Evolutionary conservation across 176 grass and related monocot genomes (phyloP).

Genomic region (Zoysia japonica): DNA sequence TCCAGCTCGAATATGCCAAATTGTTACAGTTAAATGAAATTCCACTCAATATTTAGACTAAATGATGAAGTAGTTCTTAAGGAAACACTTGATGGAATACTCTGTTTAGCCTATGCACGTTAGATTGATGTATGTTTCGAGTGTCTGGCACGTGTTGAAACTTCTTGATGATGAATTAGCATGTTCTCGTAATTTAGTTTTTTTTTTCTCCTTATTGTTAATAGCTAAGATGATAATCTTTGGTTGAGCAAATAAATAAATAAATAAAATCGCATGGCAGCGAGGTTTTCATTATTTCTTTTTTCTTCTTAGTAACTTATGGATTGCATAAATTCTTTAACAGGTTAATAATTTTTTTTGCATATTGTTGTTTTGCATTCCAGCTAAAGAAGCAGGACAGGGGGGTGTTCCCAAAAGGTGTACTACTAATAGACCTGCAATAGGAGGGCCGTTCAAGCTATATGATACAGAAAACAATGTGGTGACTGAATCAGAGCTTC

Average conservation of each 20-base stretch:
- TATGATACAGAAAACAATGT: conserved; percentile 76
- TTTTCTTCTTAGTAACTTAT: conserved; percentile 2
- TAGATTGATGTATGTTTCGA: not conserved
- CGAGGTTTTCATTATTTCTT: not conserved
- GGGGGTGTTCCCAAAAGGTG: conserved; percentile 56
- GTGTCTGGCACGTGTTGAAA: not conserved
- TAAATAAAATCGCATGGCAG: conserved; percentile 1
- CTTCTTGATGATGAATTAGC: conserved; percentile 8
- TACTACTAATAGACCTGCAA: conserved; percentile 83
- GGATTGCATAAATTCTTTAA: conserved; percentile 25
- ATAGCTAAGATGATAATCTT: not conserved
- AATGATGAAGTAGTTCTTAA: not conserved
- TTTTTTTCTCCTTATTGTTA: not conserved
- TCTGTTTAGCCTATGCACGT: not conserved
- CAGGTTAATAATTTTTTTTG: conserved; percentile 26
- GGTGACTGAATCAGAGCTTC: conserved; percentile 77
- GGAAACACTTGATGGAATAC: conserved; percentile 9
- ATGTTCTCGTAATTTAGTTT: not conserved
- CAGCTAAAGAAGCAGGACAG: conserved; percentile 53
- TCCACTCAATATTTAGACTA: not conserved
- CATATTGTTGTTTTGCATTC: conserved; percentile 16
- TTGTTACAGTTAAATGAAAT: not conserved
- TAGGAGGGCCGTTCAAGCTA: conserved; percentile 88
- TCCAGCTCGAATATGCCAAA: conserved; percentile 6
- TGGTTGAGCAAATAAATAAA: not conserved